Evolutionary conservation across 106 monocot species (phyloP).

Genomic region (Phalaenopsis aphrodite): DNA sequence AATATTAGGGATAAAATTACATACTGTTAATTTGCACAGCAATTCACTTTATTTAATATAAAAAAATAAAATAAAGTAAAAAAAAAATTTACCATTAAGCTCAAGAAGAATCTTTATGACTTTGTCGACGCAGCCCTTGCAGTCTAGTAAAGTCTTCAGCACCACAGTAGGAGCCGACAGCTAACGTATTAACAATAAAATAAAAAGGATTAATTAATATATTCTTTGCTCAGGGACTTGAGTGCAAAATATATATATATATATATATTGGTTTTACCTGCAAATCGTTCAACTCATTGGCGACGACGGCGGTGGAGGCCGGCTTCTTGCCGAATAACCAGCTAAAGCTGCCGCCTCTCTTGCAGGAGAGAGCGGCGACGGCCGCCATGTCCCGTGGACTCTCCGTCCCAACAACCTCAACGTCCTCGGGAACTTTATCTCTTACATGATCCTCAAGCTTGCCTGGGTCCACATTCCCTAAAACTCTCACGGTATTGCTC

Average conservation of each 20-base stretch:
- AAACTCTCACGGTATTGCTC: conserved; percentile 39
- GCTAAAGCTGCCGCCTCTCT: too few relatives aligned
- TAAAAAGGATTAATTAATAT: too few relatives aligned
- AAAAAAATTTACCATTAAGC: conserved; percentile 24
- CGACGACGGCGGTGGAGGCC: not conserved
- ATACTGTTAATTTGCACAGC: too few relatives aligned
- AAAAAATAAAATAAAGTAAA: not conserved
- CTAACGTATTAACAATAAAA: too few relatives aligned
- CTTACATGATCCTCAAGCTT: conserved; percentile 41
- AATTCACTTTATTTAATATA: too few relatives aligned
- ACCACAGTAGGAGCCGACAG: conserved; percentile 16
- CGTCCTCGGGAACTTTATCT: conserved; percentile 45
- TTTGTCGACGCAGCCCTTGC: conserved; percentile 52
- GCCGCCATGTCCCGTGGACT: conserved; percentile 10
- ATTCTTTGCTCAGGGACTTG: too few relatives aligned
- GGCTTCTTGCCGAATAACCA: conserved; percentile 3
- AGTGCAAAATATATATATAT: too few relatives aligned
- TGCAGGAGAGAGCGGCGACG: not conserved
- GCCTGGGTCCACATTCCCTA: conserved; percentile 54
- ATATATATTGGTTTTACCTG: too few relatives aligned
- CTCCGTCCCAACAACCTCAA: conserved; percentile 48
- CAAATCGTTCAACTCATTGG: too few relatives aligned
- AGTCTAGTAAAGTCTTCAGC: conserved; percentile 56
- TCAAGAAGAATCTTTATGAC: conserved; percentile 32
- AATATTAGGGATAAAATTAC: too few relatives aligned